Base-by-base conservation (phyloP, 2,329 filamentous ascomycete genomes). In the Hypomyces rosellus region DNA sequence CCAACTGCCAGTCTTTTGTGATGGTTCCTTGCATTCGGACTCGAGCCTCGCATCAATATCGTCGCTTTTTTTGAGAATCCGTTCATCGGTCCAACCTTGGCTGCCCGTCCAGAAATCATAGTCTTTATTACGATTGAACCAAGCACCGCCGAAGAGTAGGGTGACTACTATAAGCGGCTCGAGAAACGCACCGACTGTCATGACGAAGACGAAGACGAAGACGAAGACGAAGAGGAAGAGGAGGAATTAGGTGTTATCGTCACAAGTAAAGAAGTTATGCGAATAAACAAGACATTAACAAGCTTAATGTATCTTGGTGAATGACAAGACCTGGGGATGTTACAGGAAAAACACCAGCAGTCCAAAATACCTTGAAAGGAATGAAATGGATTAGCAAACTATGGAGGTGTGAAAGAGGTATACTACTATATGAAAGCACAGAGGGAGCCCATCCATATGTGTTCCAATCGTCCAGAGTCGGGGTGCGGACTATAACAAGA, bases 81-180 rank as follows among this genome's bases (percentile, higher is more conserved):
- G 52, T 38, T 52, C 52, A 40, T 48, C 52, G 33, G 51, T 53
- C 48, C 61, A 61, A 9, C 54, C 52, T 6, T 56, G 43, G 22
- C 54, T 59, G 13, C 60, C 57, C 39, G 51, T 50, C 42, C 54
- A 56, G 45, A 67, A 60, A 55, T 55, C 59, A 56, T 68, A 69
- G 53, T 68, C 66, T 43, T 63, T 69, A 52, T 68, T 70, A 52
- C 70, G 67, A 59, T 73, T 73, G 59, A 73, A 65, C 60, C 63
- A 73, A 34, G 69, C 66, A n/a, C 70, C 70, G 50, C 70, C 71
- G 40, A 72, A 72, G 25, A 73, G 64, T 16, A 73, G 65, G 22
- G 67, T 66, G 48, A 73, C 65, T 46, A 73, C 70, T 33, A 72
- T 61, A 40, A 73, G 62, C 18, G 70, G 70, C 55, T 73, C 70